Base-by-base conservation (phyloP, 208 protist species). In the Strigomonas culicis region DNA sequence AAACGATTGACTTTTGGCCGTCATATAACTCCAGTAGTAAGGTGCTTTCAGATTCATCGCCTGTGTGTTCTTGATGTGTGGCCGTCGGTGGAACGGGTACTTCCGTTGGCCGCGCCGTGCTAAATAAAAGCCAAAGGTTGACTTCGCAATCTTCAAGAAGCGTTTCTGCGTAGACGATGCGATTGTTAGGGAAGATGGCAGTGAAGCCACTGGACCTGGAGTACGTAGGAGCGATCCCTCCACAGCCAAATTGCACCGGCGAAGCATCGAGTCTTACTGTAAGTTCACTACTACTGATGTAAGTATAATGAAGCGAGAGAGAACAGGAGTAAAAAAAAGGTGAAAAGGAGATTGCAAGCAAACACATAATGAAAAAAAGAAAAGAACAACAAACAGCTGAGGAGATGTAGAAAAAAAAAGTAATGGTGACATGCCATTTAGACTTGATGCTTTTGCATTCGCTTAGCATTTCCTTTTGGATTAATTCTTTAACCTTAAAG, bases 1-100 rank as follows among this genome's bases (percentile, higher is more conserved):
- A 68, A 80, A 74, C 0, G 74, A 65, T 62, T 85, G 90, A 56
- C 84, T 88, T 56, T 93, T 93, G 0, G 83, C 77, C 11, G 90
- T 93, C 90, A 93, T 93, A 46, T 80, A 93, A 27, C 78, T 88
- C 87, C 90, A 96, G 66, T 79, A 93, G 61, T 96, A 93, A 19
- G 90, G 90, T 10, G 87, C 90, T 27, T 83, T 93, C 31, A 93
- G 63, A 53, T 93, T 92, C 86, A 90, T 92, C 10, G 90, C 72
- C 1, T 90, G 80, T 1, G 86, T 91, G 58, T 96, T 93, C 70
- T 93, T 93, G 31, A 77, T 88, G 56, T 92, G 84, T 4, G 90
- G 87, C 19, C 87, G 63, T 10, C 86, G 77, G 57, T 78, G 80
- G 51, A 96, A 88, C 8, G 90, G 90, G 66, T 76, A 96, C 71